Evolutionary conservation across 2,329 filamentous ascomycete species (phyloP).

Genomic region (Arthrobotrys iridis): DNA sequence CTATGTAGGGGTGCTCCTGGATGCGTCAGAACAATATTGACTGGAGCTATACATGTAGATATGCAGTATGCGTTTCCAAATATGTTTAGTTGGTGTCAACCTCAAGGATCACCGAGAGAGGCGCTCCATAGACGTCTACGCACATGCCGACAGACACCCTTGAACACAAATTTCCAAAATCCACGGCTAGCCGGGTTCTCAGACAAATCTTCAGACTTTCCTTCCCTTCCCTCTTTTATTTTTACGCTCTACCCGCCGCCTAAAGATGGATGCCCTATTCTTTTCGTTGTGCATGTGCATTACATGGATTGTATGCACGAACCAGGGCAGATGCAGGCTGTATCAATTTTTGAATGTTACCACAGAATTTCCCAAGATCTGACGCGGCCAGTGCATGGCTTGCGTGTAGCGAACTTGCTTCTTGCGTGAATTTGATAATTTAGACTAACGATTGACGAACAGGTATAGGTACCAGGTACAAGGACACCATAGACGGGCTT

Average conservation of each 20-base stretch:
- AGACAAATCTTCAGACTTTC: not conserved
- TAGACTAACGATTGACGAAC: not conserved
- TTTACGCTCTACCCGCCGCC: conserved; percentile 38
- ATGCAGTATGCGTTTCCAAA: not conserved
- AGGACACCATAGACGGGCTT: not conserved
- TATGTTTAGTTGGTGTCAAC: not conserved
- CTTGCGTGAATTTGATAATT: conserved; percentile 3
- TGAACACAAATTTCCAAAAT: conserved; percentile 24
- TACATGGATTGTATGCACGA: conserved; percentile 12
- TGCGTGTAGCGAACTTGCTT: conserved; percentile 6
- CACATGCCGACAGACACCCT: not conserved
- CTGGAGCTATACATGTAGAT: not conserved
- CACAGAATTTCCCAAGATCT: conserved; percentile 31
- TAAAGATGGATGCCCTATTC: conserved; percentile 17
- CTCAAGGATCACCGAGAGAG: not conserved
- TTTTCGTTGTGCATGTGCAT: conserved; percentile 21
- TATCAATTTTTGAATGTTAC: not conserved
- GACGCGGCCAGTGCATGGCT: conserved; percentile 24
- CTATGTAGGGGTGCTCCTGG: not conserved
- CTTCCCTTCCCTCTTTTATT: conserved; percentile 1
- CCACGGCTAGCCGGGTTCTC: conserved; percentile 14
- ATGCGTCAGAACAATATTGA: not conserved
- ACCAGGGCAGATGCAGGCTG: not conserved
- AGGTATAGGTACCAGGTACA: conserved; percentile 2
- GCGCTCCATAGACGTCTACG: not conserved